These are phyloP conservation scores for Ceratobasidium theobromae DNA, from an alignment of 1,284 basidiomycete species.

Conservation along the genomic window DNA sequence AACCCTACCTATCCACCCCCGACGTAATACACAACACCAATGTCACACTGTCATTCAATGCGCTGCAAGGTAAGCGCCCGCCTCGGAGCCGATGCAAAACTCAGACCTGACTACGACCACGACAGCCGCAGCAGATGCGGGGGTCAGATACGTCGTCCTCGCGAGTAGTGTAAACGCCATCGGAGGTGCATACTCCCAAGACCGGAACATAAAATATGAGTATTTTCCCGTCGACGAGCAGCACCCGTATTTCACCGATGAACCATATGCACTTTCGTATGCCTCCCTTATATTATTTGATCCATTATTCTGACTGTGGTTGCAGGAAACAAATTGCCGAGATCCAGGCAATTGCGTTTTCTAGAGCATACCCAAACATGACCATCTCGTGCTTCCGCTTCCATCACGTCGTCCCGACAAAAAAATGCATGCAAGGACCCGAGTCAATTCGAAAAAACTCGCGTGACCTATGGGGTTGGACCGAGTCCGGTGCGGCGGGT, in stretches of 20 bases:
- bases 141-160: conserved; percentile 44
- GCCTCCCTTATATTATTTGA: neutral
- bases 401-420: conserved; percentile 38
- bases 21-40: conserved; percentile 44
- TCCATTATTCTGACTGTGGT: conserved; percentile 35
- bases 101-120: neutral
- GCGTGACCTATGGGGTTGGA: conserved; percentile 43
- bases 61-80: conserved; percentile 19
- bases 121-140: conserved; percentile 40
- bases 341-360: conserved; percentile 43
- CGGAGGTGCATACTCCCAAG: conserved; percentile 32
- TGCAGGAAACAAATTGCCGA: conserved; percentile 46
- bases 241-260: conserved; percentile 31
- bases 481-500: conserved; percentile 39
- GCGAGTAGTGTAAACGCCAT: conserved; percentile 41
- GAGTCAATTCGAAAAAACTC: neutral
- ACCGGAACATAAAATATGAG: conserved; percentile 29
- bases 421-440: conserved; percentile 2
- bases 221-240: conserved; percentile 37
- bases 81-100: neutral
- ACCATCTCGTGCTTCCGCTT: conserved; percentile 45
- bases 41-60: conserved; percentile 38
- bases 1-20: conserved; percentile 39
- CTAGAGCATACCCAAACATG: conserved; percentile 40
- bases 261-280: conserved; percentile 22